Evolutionary conservation across 176 grass and related monocot genomes (phyloP).

Genomic region (Zoysia pacifica): DNA sequence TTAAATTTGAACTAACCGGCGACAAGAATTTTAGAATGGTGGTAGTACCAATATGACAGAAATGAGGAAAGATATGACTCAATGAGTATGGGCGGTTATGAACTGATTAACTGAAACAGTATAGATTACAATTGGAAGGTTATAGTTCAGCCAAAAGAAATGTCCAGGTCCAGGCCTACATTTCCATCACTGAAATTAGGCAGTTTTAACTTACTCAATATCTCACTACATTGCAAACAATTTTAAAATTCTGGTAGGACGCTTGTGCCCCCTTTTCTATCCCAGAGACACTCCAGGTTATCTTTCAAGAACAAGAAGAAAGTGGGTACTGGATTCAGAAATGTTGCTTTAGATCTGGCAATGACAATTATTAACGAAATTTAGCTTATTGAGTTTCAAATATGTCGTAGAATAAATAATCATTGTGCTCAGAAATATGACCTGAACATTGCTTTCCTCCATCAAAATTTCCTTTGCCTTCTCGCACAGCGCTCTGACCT

Average conservation of each 20-base stretch:
- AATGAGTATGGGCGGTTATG: not conserved
- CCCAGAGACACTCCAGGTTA: not conserved
- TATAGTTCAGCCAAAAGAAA: no score
- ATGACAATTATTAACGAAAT: not conserved
- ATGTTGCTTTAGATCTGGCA: not conserved
- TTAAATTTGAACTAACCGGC: no score
- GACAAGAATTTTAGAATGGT: no score
- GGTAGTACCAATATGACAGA: no score
- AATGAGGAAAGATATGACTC: no score
- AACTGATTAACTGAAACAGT: not conserved
- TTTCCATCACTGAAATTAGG: not conserved
- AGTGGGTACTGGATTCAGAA: not conserved
- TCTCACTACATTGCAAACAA: not conserved
- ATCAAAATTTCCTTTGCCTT: slow-evolving; percentile 99
- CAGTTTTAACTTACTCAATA: slow-evolving; percentile 2
- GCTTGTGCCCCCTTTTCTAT: not conserved
- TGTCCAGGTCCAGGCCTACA: not conserved
- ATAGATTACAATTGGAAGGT: not conserved
- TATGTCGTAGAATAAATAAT: not conserved
- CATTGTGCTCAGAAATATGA: not conserved
- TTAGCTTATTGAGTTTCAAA: not conserved
- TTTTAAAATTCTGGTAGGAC: not conserved
- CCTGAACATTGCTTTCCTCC: slow-evolving; percentile 98
- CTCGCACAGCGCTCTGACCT: slow-evolving; percentile 88
- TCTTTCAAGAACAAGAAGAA: not conserved